Evolutionary conservation across 2,329 filamentous ascomycete species (phyloP), one percentile per base, ranked within the genome.

Genomic region (Graphilbum ipis-grandicollis): DNA sequence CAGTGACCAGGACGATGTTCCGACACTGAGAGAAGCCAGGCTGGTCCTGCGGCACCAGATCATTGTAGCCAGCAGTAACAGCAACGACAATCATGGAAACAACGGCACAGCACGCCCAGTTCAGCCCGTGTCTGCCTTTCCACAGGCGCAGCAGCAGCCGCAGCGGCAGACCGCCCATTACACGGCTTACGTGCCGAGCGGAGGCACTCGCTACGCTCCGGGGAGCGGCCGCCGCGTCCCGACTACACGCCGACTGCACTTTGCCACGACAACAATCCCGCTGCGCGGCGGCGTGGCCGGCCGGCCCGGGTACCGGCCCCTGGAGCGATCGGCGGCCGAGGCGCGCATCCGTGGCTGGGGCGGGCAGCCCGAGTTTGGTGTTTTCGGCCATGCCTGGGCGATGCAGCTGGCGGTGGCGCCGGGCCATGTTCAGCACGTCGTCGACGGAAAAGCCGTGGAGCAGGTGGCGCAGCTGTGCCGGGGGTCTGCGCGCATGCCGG

Each of bases 371-470:
- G 41, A 44, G 18, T 19, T 15, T 5, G 41, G 41, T 19, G 43
- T 44, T 2, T 46, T 46, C 34, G 44, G 44, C 14, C 41, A 46
- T 21, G 40, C 41, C 6, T 46, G 44, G 44, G 37, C 44, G 12
- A 29, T 46, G 12, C 43, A 43, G 19, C 34, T 46, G 38, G 38
- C 40, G 13, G 29, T 43, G 2, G 43, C 41, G 25, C 39, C 41
- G 4, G 39, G 41, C 13, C 40, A 42, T 17, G 38, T 41, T 9
- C 19, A 35, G 19, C 41, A 43, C 22, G 33, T 31, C 7, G 37
- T 44, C 2, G 36, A 44, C 21, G 18, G 3, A 22, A 39, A 29
- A 13, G 18, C 33, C 21, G 10, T 23, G 19, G 29, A 15, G 6
- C n/a, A 18, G n/a, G 29, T 31, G n/a, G 29, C n/a, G 12, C n/a